Base-by-base conservation (phyloP, 805 yeast species). In the Kuraishia molischiana region DNA sequence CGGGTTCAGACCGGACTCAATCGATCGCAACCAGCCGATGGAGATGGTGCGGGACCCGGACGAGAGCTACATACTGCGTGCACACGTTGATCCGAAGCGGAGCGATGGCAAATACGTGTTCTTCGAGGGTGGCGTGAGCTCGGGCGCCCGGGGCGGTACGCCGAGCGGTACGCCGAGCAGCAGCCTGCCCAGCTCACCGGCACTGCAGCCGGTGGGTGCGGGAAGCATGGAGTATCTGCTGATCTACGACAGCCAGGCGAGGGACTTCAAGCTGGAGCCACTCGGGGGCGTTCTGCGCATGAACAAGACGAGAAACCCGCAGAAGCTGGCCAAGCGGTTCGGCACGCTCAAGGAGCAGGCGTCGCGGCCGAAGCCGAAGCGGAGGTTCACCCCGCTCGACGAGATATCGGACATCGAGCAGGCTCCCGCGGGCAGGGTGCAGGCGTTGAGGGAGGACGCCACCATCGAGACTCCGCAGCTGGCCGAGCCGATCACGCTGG, bases 1-100 rank as follows among this genome's bases (percentile, higher is more conserved):
- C 34, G 58, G 58, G 4, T 59, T 58, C 33, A 47, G 48, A 15
- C 64, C 62, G 1, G 60, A 59, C 32, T 57, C 54, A 19, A 42
- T 59, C 3, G 61, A 58, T 39, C 39, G 46, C 11, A 32, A 41
- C 0, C 43, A 34, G 20, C 48, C 53, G 10, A 49, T 53, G 4
- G 38, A 46, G 20, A 39, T 56, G 45, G 45, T 50, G 2, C 42
- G 41, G 21, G 50, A 45, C 17, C 19, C 38, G 19, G 42, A 46
- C 4, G 50, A 47, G 18, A 38, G 43, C 4, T 55, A 43, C 37
- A 44, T 56, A 2, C 19, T 56, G 35, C 38, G 42, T 31, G 47
- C 55, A 2, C 56, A 56, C 33, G 46, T 59, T 2, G 51, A 50
- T 35, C 38, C 38, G 6, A 48, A 45, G 18, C 18, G 24, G 5